Conservation (phyloP, 257 asterid genomes). For the Craterostigma plantagineum region DNA sequence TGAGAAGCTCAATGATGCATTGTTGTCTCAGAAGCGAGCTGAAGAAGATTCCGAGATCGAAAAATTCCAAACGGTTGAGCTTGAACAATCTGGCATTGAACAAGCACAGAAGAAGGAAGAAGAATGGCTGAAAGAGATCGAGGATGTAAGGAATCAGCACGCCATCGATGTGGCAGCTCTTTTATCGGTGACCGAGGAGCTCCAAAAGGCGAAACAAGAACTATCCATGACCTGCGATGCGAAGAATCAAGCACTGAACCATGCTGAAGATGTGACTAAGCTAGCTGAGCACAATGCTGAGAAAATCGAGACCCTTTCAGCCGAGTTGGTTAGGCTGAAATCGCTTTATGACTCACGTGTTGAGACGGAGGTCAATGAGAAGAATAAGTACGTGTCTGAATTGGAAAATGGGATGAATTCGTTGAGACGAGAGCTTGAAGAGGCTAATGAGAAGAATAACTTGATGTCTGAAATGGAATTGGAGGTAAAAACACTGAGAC, state of each 20-base stretch:
- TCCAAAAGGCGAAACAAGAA: conserved; percentile 62
- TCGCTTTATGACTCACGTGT: conserved; percentile 40
- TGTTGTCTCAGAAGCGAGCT: conserved; percentile 68
- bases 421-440: conserved; percentile 40
- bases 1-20: conserved; percentile 77
- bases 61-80: conserved; percentile 69
- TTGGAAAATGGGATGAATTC: conserved; percentile 42
- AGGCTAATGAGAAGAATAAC: conserved; percentile 34
- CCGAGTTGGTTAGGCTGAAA: conserved; percentile 55
- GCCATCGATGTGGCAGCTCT: conserved; percentile 63
- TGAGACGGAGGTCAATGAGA: conserved; percentile 40
- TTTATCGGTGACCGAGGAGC: conserved; percentile 48
- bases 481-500: conserved; percentile 49
- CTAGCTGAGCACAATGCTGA: conserved; percentile 55
- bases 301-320: conserved; percentile 53
- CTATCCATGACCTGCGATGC: conserved; percentile 44
- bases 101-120: conserved; percentile 68
- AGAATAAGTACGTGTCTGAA: conserved; percentile 32
- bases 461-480: conserved; percentile 44
- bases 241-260: conserved; percentile 57
- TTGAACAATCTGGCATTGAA: conserved; percentile 89
- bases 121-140: conserved; percentile 68
- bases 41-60: conserved; percentile 82
- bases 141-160: conserved; percentile 58
- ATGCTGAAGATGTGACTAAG: conserved; percentile 67